Evolutionary conservation across 2,329 filamentous ascomycete genomes (phyloP).

Genomic region (Conoideocrella luteorostrata): DNA sequence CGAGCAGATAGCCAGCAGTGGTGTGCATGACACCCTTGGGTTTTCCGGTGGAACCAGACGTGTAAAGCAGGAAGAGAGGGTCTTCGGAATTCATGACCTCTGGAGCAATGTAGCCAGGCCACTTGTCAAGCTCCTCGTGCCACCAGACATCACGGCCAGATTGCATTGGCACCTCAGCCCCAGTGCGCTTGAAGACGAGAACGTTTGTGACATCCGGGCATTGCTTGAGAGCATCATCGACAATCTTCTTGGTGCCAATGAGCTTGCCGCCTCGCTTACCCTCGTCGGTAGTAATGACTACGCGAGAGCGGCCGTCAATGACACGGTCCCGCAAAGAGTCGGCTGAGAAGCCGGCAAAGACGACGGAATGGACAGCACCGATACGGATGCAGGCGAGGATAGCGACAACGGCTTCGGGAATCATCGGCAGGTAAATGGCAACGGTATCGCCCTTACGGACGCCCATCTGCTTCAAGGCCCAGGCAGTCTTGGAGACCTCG

Average conservation of each 20-base stretch:
- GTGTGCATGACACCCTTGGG: constrained; percentile 99
- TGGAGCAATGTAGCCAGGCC: constrained; percentile 84
- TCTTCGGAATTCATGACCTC: constrained; percentile 90
- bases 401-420: constrained; percentile 87
- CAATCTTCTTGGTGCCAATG: constrained; percentile 98
- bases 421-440: constrained; percentile 97
- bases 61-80: constrained; percentile 95
- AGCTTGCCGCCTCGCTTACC: constrained; percentile 96
- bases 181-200: constrained; percentile 92
- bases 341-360: constrained; percentile 95
- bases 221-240: constrained; percentile 94
- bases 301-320: constrained; percentile 80
- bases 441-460: constrained; percentile 97
- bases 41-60: constrained; percentile 95
- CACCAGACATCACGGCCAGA: constrained; percentile 89
- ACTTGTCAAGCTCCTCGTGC: constrained; percentile 98
- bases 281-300: constrained; percentile 96
- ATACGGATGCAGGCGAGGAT: constrained; percentile 89
- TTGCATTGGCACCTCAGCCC: constrained; percentile 87
- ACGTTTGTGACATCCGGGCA: constrained; percentile 82
- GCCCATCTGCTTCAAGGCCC: constrained; percentile 88
- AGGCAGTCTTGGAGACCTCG: constrained; percentile 81
- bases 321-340: constrained; percentile 95
- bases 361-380: constrained; percentile 91
- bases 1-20: constrained; percentile 89